Base-by-base conservation (phyloP, 345 rosid species). In the Murraya paniculata region DNA sequence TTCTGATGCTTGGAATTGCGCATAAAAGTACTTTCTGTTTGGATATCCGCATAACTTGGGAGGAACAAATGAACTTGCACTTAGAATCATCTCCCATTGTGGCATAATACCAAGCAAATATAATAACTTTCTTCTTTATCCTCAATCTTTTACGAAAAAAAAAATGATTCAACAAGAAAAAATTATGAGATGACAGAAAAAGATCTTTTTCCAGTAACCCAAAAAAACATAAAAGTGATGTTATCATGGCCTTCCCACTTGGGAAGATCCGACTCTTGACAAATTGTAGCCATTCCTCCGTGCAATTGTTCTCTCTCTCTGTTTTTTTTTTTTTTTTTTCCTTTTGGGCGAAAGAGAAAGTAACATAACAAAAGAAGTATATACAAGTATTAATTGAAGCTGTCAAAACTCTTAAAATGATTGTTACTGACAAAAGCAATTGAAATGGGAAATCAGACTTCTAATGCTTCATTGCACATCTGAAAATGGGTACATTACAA, bases 381-480 rank as follows among this genome's bases (percentile, higher is more conserved):
- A 53, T 22, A 55, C 6, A 55, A 19, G 35, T 31, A 64, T 31
- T 64, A 19, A 64, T 31, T 64, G 1, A 74, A 25, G 50, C 16
- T 14, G 9, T 35, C 1, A 3, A 13, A 38, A 21, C 55, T 64
- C 38, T 48, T 65, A 35, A 39, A 74, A 75, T 31, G 53, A 53
- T 36, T 5, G 28, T 36, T 19, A 27, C 45, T 18, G 64, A 9
- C n/a, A 25, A 13, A 56, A 19, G 68, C 57, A 30, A 30, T 38
- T 64, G 33, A 36, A 11, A 27, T 8, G 38, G 27, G 39, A 21
- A 38, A 79, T 4, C 5, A 21, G 25, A 53, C 30, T 25, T 64
- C 13, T 60, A 27, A 36, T 5, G 57, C 58, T 56, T 84, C 77
- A 73, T 61, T 50, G 18, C 28, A 75, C 62, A 31, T 31, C 50